Conservation (phyloP, 495 filamentous ascomycete genomes). For the Ramalina intermedia region DNA sequence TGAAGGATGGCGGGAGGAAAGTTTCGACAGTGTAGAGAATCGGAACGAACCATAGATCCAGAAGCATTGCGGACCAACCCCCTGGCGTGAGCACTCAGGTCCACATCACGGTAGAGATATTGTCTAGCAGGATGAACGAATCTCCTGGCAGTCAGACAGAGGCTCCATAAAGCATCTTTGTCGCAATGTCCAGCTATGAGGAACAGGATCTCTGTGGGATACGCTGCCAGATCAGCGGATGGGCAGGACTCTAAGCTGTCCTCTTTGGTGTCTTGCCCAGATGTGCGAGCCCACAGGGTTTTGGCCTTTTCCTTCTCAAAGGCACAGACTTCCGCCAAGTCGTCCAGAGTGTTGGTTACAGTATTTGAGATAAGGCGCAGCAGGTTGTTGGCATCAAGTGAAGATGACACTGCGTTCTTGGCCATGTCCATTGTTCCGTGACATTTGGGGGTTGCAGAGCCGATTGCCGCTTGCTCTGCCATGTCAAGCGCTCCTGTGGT, state of each 20-base stretch:
- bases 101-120: conserved; percentile 2
- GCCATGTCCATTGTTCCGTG: no score
- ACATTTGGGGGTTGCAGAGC: no score
- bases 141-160: neutral
- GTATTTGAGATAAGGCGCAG: no score
- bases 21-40: neutral
- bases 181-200: neutral
- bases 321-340: neutral
- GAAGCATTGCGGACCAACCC: neutral
- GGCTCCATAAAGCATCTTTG: neutral
- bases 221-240: neutral
- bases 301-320: neutral
- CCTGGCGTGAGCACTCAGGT: conserved; percentile 1
- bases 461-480: no score
- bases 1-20: neutral
- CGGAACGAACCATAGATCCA: neutral
- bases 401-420: no score
- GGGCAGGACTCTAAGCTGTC: neutral
- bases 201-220: neutral
- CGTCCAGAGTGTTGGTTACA: neutral
- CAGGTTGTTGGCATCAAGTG: no score
- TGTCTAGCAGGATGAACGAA: neutral
- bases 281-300: neutral
- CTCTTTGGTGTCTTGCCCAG: neutral
- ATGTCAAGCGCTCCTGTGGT: no score